Evolutionary conservation across 176 grass and related monocot genomes (phyloP).

Genomic region (Neostapfia colusana): DNA sequence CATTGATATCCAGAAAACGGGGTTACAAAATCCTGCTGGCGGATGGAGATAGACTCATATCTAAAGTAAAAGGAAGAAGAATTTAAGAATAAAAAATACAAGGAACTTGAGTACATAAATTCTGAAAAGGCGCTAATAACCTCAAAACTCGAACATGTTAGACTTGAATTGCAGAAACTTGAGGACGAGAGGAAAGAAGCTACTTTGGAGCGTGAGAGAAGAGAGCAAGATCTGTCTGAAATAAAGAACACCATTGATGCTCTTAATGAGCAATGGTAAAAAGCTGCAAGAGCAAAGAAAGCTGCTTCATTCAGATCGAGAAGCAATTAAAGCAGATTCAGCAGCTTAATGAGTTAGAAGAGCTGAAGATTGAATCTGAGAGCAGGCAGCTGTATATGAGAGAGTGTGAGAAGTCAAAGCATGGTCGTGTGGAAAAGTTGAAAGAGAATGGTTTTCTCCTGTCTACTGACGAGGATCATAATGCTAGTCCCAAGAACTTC

Average conservation of each 20-base stretch:
- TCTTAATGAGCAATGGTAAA: slow-evolving; percentile 70
- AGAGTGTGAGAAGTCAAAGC: slow-evolving; percentile 37
- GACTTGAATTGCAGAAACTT: slow-evolving; percentile 74
- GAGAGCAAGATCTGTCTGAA: slow-evolving; percentile 73
- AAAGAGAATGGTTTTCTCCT: slow-evolving; percentile 30
- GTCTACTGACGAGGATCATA: slow-evolving; percentile 24
- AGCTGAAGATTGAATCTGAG: slow-evolving; percentile 63
- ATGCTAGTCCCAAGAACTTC: slow-evolving; percentile 47
- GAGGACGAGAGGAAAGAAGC: slow-evolving; percentile 82
- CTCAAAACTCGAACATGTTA: slow-evolving; percentile 62
- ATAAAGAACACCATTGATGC: slow-evolving; percentile 65
- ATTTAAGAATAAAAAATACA: slow-evolving; percentile 65
- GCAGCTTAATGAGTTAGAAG: slow-evolving; percentile 72
- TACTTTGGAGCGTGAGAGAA: slow-evolving; percentile 58
- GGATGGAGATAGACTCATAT: slow-evolving; percentile 66
- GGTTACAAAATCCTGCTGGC: slow-evolving; percentile 65
- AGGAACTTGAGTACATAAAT: slow-evolving; percentile 67
- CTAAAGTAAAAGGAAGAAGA: slow-evolving; percentile 69
- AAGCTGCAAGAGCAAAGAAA: slow-evolving; percentile 95
- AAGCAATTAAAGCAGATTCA: slow-evolving; percentile 76
- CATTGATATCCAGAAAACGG: slow-evolving; percentile 68
- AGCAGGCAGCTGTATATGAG: slow-evolving; percentile 62
- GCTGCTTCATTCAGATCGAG: slow-evolving; percentile 70
- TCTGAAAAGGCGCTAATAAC: slow-evolving; percentile 68
- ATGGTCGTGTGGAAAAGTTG: slow-evolving; percentile 24